These are phyloP conservation scores for Fomitopsis schrenkii DNA, from an alignment of 1,284 basidiomycete genomes.

Conservation along the genomic window DNA sequence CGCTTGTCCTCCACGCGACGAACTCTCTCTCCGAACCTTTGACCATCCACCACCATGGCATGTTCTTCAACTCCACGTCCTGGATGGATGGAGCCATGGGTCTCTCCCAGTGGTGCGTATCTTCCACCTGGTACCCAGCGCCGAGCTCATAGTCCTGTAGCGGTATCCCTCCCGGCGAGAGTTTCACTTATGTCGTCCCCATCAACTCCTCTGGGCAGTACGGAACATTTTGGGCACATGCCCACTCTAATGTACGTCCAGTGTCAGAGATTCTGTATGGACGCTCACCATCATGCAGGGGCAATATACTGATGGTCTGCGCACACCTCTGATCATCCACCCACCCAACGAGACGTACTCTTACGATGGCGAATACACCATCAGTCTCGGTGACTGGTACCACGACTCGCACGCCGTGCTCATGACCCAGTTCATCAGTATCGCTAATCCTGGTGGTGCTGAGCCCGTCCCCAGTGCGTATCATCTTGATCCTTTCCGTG, in stretches of 20 bases:
- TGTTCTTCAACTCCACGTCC: conserved; percentile 84
- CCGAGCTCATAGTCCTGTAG: conserved; percentile 32
- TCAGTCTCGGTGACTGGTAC: conserved; percentile 64
- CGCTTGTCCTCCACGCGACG: conserved; percentile 68
- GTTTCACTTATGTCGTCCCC: conserved; percentile 81
- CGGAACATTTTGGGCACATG: conserved; percentile 91
- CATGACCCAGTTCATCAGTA: conserved; percentile 70
- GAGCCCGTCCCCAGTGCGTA: conserved; percentile 75
- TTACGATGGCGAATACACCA: conserved; percentile 92
- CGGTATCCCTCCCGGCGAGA: conserved; percentile 76
- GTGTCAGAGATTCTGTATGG: neutral
- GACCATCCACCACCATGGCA: conserved; percentile 85
- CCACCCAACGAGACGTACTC: conserved; percentile 53
- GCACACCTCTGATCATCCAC: conserved; percentile 76
- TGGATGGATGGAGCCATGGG: conserved; percentile 88
- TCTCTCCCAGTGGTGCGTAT: conserved; percentile 75
- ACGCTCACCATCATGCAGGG: conserved; percentile 40
- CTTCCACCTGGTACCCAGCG: neutral
- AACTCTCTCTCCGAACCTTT: conserved; percentile 66
- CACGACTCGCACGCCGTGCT: conserved; percentile 70
- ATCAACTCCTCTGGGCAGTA: conserved; percentile 67
- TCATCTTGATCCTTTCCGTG: neutral
- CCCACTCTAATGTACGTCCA: conserved; percentile 50
- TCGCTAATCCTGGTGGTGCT: conserved; percentile 75
- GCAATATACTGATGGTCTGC: conserved; percentile 86